Base-by-base conservation (phyloP, 306 rosid species). In the Macrotyloma uniflorum region DNA sequence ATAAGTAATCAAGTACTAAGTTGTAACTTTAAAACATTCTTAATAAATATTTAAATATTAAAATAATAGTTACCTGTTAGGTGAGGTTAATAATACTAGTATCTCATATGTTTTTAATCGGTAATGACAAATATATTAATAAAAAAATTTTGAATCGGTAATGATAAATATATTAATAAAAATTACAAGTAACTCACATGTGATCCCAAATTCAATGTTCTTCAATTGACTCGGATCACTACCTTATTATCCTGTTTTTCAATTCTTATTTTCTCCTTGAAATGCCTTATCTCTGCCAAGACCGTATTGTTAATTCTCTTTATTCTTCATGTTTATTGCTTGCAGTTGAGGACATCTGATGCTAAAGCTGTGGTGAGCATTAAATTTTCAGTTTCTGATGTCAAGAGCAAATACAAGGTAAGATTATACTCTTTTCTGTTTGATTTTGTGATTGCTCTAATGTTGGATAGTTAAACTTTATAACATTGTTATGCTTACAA, bases 401-500 rank as follows among this genome's bases (percentile, higher is more conserved):
- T 89, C 62, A 88, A 82, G 83, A 82, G 75, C 85, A 85, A 46
- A 76, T 93, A 90, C 86, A 91, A 85, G 90, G 98, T 89, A 50
- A 57, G 81, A 36, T 51, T 68, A 81, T 62, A 32, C 6, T 22
- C 38, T 24, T 67, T 42, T 51, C 57, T 15, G 28, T 62, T 69
- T 66, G 35, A 24, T 70, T 38, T 32, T 47, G 9, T 58, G 33
- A 63, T 80, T 33, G 24, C 53, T 82, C 82, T 57, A 12, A 67
- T 59, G 35, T 33, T 26, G 79, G 49, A 19, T 57, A 65, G 16
- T 70, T 36, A 78, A 45, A 78, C 57, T 40, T 69, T 40, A 8
- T 53, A 18, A 33, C 70, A 70, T 12, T 79, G 65, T 40, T 38
- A 47, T 33, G 62, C 40, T 65, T 79, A 13, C 50, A 40, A 61